A percentile compares a stretch with the other conserved stretches of the same genome.
These are phyloP conservation scores for Leersia perrieri DNA, from an alignment of 176 grass and related monocot species.

Conservation along the genomic window DNA sequence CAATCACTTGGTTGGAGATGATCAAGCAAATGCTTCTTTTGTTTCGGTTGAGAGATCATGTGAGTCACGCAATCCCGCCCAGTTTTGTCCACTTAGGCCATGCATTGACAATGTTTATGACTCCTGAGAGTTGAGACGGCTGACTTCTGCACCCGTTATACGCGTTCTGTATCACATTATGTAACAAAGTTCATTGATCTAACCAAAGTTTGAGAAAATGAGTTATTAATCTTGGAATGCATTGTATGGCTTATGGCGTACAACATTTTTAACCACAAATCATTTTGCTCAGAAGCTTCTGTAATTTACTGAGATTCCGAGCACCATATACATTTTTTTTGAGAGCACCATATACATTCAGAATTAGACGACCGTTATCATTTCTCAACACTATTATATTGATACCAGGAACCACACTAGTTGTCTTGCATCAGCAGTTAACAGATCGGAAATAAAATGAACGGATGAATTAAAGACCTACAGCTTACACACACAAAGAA, in stretches of 20 bases:
- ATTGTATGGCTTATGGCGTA: background rate
- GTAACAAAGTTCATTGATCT: background rate
- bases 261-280: background rate
- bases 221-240: background rate
- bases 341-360: no score
- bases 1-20: constrained; percentile 88
- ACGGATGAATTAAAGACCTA: no score
- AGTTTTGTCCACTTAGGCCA: background rate
- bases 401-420: no score
- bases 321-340: no score
- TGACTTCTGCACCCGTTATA: background rate
- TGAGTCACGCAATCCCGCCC: background rate
- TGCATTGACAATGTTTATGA: background rate
- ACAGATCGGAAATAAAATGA: no score
- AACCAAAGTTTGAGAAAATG: background rate
- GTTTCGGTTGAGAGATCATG: constrained; percentile 17
- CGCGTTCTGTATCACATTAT: background rate
- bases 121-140: background rate
- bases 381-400: no score
- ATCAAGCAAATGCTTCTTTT: constrained; percentile 11
- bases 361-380: no score
- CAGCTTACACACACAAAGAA: no score
- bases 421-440: no score
- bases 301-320: no score
- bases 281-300: background rate